Base-by-base conservation (phyloP, 371 early-diverging fungal species). In the Mucor mucedo region DNA sequence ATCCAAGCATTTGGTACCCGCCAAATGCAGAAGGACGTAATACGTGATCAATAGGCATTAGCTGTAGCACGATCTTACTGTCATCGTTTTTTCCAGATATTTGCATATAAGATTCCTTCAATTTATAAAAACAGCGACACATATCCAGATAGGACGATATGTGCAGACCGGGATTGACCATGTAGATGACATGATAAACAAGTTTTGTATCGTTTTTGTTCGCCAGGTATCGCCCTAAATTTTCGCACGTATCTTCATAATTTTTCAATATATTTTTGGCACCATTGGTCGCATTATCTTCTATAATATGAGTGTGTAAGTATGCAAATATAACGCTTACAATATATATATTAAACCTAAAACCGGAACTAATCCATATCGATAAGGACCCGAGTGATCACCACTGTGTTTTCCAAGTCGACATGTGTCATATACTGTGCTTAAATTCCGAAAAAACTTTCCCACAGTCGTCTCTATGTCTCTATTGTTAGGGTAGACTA, bases 1-100 rank as follows among this genome's bases (percentile, higher is more conserved):
- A 63, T 10, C 84, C 81, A 45, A 73, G 70, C 21, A 73, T 70
- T 21, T 65, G 65, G 21, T 72, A 75, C 2, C 80, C 83, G 27
- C 82, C 77, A 61, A 78, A 78, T 0, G 74, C 71, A 32, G 76
- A 66, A 2, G 77, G 66, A 35, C 76, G 65, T 21, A 86, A 35
- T 5, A 84, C 68, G 61, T 86, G 86, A 16, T 86, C 84, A 52
- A 83, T 71, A 0, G 86, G 84, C n/a, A 86, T 56, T 29, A 86
- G 32, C 41, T 86, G 86, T 53, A 84, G 58, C 2, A 75, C 73
- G 8, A 85, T 57, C 28, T 50, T 41, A n/a, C 39, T 48, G 5
- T 50, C 52, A 13, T 39, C 27, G 16, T 66, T 56, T 6, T 49
- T 30, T 10, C 44, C 52, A 5, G 53, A 29, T n/a, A 52, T 30